Conservation (phyloP, 2,329 filamentous ascomycete species). For the Penicillium corylophilum region DNA sequence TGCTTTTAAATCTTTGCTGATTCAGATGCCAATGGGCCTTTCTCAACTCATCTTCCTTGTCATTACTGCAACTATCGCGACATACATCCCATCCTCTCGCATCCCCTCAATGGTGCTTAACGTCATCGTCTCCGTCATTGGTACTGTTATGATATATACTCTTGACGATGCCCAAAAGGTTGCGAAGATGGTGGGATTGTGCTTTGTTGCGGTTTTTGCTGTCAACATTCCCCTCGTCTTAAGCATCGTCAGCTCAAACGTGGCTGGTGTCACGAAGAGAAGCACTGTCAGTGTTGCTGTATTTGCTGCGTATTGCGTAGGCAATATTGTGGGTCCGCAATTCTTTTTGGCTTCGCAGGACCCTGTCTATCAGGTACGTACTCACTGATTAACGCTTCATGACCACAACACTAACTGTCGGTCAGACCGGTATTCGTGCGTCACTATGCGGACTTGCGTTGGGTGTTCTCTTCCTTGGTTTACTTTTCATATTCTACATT, state of each 20-base stretch:
- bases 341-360: slow-evolving; percentile 9
- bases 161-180: background rate
- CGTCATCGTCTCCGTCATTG: background rate
- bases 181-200: slow-evolving; percentile 16
- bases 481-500: background rate
- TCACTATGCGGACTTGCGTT: background rate
- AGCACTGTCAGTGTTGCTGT: slow-evolving; percentile 37
- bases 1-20: background rate
- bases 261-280: slow-evolving; percentile 22
- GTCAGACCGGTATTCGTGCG: slow-evolving; percentile 3
- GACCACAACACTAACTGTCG: background rate
- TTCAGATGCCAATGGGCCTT: slow-evolving; percentile 2
- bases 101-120: background rate
- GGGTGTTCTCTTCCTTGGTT: slow-evolving; percentile 1
- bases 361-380: background rate
- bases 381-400: background rate
- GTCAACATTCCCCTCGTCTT: background rate
- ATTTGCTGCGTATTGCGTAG: slow-evolving; percentile 39
- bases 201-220: slow-evolving; percentile 17
- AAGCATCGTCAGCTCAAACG: slow-evolving; percentile 16
- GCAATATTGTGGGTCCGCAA: slow-evolving; percentile 19
- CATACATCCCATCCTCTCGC: background rate
- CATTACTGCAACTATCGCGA: background rate
- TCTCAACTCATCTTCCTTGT: slow-evolving; percentile 1
- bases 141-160: background rate